Percentiles rank a stretch among this genome's conserved stretches.
phyloP scores from a whole-genome alignment of 805 yeast species.

The Millerozyma miso region DNA sequence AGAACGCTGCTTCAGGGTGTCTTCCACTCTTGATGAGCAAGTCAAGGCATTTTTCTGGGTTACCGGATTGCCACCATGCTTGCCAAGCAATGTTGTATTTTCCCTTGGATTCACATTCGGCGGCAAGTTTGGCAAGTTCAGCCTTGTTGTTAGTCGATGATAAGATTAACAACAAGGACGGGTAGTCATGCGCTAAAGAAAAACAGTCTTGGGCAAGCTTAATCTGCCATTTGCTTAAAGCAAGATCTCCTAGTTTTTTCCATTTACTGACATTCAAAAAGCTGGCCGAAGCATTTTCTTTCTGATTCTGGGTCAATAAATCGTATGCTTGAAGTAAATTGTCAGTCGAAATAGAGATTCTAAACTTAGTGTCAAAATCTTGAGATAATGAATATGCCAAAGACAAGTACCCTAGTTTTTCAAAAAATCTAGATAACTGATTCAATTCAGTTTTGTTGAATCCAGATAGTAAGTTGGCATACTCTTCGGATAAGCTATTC shows the following conservation, averaged over 20 bases:
- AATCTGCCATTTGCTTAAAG: slow-evolving; percentile 74
- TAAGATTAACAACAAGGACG: slow-evolving; percentile 76
- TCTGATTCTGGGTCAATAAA: slow-evolving; percentile 28
- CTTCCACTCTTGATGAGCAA: slow-evolving; percentile 67
- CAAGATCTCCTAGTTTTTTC: slow-evolving; percentile 87
- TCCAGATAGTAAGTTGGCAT: slow-evolving; percentile 47
- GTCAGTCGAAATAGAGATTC: slow-evolving; percentile 75
- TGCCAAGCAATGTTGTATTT: slow-evolving; percentile 88
- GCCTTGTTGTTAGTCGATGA: slow-evolving; percentile 71
- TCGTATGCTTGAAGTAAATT: slow-evolving; percentile 69
- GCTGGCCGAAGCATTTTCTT: slow-evolving; percentile 46
- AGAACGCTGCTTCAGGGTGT: slow-evolving; percentile 78
- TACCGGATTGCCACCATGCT: slow-evolving; percentile 84
- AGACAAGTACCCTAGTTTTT: slow-evolving; percentile 83
- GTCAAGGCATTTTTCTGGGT: slow-evolving; percentile 56
- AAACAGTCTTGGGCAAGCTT: slow-evolving; percentile 77
- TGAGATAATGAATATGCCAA: slow-evolving; percentile 80
- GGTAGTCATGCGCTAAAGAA: slow-evolving; percentile 72
- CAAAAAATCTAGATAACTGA: slow-evolving; percentile 87
- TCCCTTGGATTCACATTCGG: slow-evolving; percentile 64
- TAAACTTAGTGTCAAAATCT: slow-evolving; percentile 89
- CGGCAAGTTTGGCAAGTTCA: slow-evolving; percentile 61
- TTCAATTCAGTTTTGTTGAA: slow-evolving; percentile 63
- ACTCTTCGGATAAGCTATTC: slow-evolving; percentile 51
- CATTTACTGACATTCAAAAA: slow-evolving; percentile 53